Conservation (phyloP, 768 basidiomycete genomes). For the Pleurotus ostreatus region DNA sequence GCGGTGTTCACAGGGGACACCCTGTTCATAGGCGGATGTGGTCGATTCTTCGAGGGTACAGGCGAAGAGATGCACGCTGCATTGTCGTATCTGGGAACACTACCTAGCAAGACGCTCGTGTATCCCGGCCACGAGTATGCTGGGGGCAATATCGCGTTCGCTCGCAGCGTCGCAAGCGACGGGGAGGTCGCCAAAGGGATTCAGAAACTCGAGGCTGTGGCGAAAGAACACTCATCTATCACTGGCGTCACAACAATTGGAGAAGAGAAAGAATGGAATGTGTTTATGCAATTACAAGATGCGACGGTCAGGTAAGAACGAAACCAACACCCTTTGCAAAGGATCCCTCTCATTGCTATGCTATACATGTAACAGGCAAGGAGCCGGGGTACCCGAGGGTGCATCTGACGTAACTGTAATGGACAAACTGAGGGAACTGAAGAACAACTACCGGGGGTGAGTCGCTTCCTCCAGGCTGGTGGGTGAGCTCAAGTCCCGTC, state of each 20-base stretch:
- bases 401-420: slow-evolving; percentile 59
- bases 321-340: too few species aligned
- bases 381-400: slow-evolving; percentile 33
- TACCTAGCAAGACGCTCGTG: slow-evolving; percentile 78
- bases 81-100: slow-evolving; percentile 59
- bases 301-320: slow-evolving; percentile 57
- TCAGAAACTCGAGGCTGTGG: slow-evolving; percentile 52
- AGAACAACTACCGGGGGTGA: slow-evolving; percentile 80
- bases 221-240: slow-evolving; percentile 56
- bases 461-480: neutral
- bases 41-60: slow-evolving; percentile 91
- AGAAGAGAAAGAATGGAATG: slow-evolving; percentile 94
- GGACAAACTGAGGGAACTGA: slow-evolving; percentile 71
- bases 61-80: slow-evolving; percentile 79
- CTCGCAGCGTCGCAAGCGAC: slow-evolving; percentile 49
- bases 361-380: slow-evolving; percentile 37
- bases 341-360: too few species aligned
- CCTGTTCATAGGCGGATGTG: slow-evolving; percentile 84
- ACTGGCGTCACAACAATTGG: slow-evolving; percentile 85
- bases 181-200: slow-evolving; percentile 46
- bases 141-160: slow-evolving; percentile 67
- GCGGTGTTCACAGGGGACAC: slow-evolving; percentile 95
- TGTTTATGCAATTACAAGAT: slow-evolving; percentile 81
- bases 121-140: slow-evolving; percentile 97
- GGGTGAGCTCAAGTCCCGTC: too few species aligned